Conservation (phyloP, 192 early-diverging fungal genomes). For the Podochytrium sp. region DNA sequence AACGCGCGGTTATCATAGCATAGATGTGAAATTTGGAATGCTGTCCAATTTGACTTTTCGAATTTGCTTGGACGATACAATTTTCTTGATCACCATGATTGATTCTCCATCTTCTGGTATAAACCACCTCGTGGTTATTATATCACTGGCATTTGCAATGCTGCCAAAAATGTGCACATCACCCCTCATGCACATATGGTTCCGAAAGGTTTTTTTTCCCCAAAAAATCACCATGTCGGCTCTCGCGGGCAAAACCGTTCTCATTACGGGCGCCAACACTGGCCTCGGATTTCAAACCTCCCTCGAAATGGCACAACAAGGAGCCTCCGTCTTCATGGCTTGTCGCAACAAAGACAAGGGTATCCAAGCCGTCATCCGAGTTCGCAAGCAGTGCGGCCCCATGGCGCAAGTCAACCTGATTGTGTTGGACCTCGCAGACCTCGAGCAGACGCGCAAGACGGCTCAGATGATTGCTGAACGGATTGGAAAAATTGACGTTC, state of each 20-base stretch:
- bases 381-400: slow-evolving; percentile 3
- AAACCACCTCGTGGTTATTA: too few relatives aligned
- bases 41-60: too few relatives aligned
- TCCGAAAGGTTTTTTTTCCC: too few relatives aligned
- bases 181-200: too few relatives aligned
- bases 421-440: slow-evolving; percentile 45
- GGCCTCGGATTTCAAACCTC: slow-evolving; percentile 33
- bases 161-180: too few relatives aligned
- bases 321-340: slow-evolving; percentile 33
- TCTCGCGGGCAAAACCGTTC: slow-evolving; percentile 21
- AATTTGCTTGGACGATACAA: too few relatives aligned
- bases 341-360: slow-evolving; percentile 12
- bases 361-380: slow-evolving; percentile 20
- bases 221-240: slow-evolving; percentile 12
- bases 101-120: too few relatives aligned
- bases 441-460: slow-evolving; percentile 30
- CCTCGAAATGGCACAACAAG: not conserved
- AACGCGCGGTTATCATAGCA: too few relatives aligned
- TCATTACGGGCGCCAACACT: slow-evolving; percentile 40
- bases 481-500: slow-evolving; percentile 36
- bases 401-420: not conserved
- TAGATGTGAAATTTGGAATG: too few relatives aligned
- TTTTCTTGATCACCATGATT: too few relatives aligned
- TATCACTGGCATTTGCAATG: too few relatives aligned
- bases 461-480: slow-evolving; percentile 20